Base-by-base conservation (phyloP, 805 yeast species). In the Huiozyma sinensis region DNA sequence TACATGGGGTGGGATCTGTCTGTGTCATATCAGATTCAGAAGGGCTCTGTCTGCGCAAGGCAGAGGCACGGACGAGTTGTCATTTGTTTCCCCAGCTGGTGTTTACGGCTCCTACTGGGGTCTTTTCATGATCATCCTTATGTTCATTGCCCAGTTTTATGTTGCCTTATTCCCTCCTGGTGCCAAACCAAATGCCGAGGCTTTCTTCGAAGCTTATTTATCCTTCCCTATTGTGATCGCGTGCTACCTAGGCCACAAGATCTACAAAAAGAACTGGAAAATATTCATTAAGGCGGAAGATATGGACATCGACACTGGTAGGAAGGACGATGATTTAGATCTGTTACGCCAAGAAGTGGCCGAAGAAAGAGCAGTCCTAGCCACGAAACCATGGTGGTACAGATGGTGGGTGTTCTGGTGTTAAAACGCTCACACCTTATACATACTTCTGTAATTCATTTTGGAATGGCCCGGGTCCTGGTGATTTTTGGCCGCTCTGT, bases 71-170 rank as follows among this genome's bases (percentile, higher is more conserved):
- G 46, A 43, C 35, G 46, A 46, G 78, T 84, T 50, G 66, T 85
- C 48, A 0, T 86, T 76, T 64, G 70, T 68, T 39, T 73, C 95
- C 5, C 81, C 78, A 46, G 68, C 73, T 35, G 95, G 95, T 52
- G 63, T 79, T 30, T 65, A 59, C 52, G 94, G 94, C 40, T 80
- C 94, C 0, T 60, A 58, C 47, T 74, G 73, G 58, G 94, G 92
- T 44, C 55, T 75, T 12, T 46, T 64, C 28, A 64, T 87, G 56
- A 79, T 79, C 59, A 34, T 72, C 31, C 60, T 81, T 44, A 79
- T 85, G 49, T 68, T 87, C 47, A 67, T 75, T 44, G 85, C 88
- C 32, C 89, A 83, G 65, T 83, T 86, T 70, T 86, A 89, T 86
- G 71, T 81, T 46, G 89, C 92, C 6, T 65, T 83, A 36, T 84